Base-by-base conservation (phyloP, 352 stramenopile genomes). In the Phytophthora pluvialis region DNA sequence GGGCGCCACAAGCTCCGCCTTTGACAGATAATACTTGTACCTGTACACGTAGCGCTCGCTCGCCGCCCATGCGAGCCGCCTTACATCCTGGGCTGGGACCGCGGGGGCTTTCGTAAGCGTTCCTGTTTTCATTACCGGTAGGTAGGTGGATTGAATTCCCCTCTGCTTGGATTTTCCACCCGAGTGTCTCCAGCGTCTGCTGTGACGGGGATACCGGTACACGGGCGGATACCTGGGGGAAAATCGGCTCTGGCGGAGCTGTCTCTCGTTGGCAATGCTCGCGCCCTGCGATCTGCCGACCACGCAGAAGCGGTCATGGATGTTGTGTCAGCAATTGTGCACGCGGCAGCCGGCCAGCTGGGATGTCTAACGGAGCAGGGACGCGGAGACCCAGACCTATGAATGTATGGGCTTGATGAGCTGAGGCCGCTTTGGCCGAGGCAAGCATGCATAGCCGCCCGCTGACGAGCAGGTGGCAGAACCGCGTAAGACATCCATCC, bases 401-500 rank as follows among this genome's bases (percentile, higher is more conserved):
- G n/a, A 48, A 43, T 49, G 36, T 59, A 40, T 51, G 39, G 36
- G 15, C 11, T 51, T 74, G 61, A 67, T 71, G 53, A 67, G 21
- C 67, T 75, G 61, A 72, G 67, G 49, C n/a, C 8, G 28, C 33
- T 57, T 65, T 35, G 42, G 35, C 1, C 51, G 35, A 54, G 25
- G 13, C n/a, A 38, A 21, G 45, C 28, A 36, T 33, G 39, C 54
- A 63, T 71, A 60, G 32, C 35, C 38, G 35, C 50, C 28, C 50
- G 49, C 53, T 72, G 52, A 69, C 62, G 56, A 73, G 58, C 58
- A 46, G 29, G 48, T 5, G 15, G 43, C 48, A 46, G 25, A 44
- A 32, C 28, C 54, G 47, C 54, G 55, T 76, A 73, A 70, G 58
- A 77, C 64, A 67, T 73, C 58, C 64, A 67, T 73, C 58, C 58